Percentiles rank a stretch among this genome's conserved stretches.
These are phyloP conservation scores for Candida adriatica DNA, from an alignment of 805 yeast genomes.

Conservation along the genomic window DNA sequence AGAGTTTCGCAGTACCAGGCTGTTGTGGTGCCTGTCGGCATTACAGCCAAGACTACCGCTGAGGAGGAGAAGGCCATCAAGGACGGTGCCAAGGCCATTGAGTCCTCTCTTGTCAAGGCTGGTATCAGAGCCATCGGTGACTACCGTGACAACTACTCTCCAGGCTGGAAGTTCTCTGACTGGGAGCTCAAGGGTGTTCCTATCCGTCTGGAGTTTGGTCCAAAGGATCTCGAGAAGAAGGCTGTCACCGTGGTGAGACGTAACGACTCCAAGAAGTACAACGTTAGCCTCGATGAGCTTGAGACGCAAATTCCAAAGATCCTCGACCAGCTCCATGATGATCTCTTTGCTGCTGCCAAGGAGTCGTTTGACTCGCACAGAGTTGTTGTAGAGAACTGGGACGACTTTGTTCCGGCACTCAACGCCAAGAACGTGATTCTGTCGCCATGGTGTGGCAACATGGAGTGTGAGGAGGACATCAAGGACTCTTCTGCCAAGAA, in stretches of 20 bases:
- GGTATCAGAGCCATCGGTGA: slow-evolving; percentile 80
- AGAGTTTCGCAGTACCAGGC: slow-evolving; percentile 90
- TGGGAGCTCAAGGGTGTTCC: slow-evolving; percentile 97
- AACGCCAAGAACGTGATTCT: slow-evolving; percentile 86
- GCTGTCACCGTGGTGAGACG: slow-evolving; percentile 90
- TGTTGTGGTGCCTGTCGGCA: slow-evolving; percentile 91
- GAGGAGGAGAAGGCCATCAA: slow-evolving; percentile 67
- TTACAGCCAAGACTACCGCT: slow-evolving; percentile 77
- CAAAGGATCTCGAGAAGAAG: slow-evolving; percentile 79
- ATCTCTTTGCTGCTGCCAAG: slow-evolving; percentile 72
- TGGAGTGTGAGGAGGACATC: slow-evolving; percentile 94
- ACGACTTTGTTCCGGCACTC: slow-evolving; percentile 87
- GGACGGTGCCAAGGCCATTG: slow-evolving; percentile 65
- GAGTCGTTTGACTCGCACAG: slow-evolving; percentile 78
- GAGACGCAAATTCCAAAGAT: slow-evolving; percentile 64
- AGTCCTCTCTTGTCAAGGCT: slow-evolving; percentile 46
- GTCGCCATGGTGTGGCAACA: slow-evolving; percentile 96
- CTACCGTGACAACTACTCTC: slow-evolving; percentile 89
- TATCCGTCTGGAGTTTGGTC: slow-evolving; percentile 91
- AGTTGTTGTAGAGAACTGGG: slow-evolving; percentile 75
- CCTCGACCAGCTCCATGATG: slow-evolving; percentile 75
- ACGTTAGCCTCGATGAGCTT: slow-evolving; percentile 59
- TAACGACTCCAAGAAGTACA: slow-evolving; percentile 72
- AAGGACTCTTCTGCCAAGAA: slow-evolving; percentile 79
- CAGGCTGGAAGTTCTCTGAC: slow-evolving; percentile 98